These are phyloP conservation scores for Medicago truncatula DNA, from an alignment of 306 rosid species.

Conservation along the genomic window MtrunA17r5.0-ANR NC_053042.1:54909501-54910000, in stretches of 20 bases:
- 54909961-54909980: neutral
- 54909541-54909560: neutral
- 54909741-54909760: neutral
- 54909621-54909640: conserved; percentile 8
- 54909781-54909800: conserved; percentile 3
- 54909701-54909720: neutral
- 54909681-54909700: neutral
- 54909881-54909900: neutral
- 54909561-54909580: neutral
- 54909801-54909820: conserved; percentile 3
- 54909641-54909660: neutral
- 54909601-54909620: conserved; percentile 1
- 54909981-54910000: neutral
- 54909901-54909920: neutral
- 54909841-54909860: neutral
- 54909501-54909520: conserved; percentile 31
- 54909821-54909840: neutral
- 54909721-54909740: conserved; percentile 1
- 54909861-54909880: conserved; percentile 11
- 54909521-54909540: neutral
- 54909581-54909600: conserved; percentile 19
- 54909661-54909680: neutral
- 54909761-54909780: neutral
- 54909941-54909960: neutral
- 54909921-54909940: neutral